Percentiles rank a stretch among this genome's conserved stretches.
These are phyloP conservation scores for Taiozyma sp. DNA, from an alignment of 1,139 yeast genomes.

Conservation along the genomic window DNA sequence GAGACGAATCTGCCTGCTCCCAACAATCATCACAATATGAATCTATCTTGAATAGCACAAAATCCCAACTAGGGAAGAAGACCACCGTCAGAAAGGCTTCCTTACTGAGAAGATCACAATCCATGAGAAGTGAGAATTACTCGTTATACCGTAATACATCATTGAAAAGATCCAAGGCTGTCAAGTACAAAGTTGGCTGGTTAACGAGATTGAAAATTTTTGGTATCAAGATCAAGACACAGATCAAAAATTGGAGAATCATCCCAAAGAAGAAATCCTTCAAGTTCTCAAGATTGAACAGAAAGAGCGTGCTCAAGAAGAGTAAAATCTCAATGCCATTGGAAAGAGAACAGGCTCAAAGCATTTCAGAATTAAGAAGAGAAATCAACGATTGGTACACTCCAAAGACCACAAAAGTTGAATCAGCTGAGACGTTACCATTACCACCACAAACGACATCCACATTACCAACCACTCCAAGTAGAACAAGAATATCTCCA, in stretches of 20 bases:
- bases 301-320: background rate
- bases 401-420: constrained; percentile 2
- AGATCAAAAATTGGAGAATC: constrained; percentile 19
- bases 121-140: constrained; percentile 6
- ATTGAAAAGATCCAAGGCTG: constrained; percentile 23
- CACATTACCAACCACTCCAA: background rate
- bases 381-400: constrained; percentile 20
- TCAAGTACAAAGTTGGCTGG: constrained; percentile 24
- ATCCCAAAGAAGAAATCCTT: constrained; percentile 14
- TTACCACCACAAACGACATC: background rate
- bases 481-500: constrained; percentile 6
- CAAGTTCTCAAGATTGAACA: constrained; percentile 3
- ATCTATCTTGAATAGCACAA: background rate
- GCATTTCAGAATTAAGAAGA: constrained; percentile 22
- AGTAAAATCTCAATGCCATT: constrained; percentile 16
- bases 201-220: constrained; percentile 13
- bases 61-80: background rate
- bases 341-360: constrained; percentile 19
- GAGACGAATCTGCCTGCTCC: background rate
- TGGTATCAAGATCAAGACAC: constrained; percentile 9
- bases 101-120: background rate
- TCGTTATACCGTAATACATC: constrained; percentile 14
- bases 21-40: background rate
- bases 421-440: background rate
- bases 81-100: background rate